Evolutionary conservation across 2,329 filamentous ascomycete genomes (phyloP), one percentile per base, ranked within the genome.

Genomic region (Hypoxylon sp.): DNA sequence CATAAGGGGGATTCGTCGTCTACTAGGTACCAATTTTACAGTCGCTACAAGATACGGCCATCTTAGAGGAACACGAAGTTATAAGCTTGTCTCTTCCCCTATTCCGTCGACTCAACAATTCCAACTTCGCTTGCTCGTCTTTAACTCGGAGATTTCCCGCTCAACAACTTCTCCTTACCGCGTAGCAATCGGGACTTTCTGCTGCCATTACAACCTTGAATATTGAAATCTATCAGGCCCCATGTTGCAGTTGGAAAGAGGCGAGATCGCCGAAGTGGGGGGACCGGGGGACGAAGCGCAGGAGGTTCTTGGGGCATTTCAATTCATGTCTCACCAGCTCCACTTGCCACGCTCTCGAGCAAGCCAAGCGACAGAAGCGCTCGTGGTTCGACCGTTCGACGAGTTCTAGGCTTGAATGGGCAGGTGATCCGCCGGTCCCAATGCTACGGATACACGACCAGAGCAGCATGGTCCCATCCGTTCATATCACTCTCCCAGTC

Each of bases 341-440:
- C 73, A 75, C 74, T 68, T 68, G 62, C 70, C 73, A 75, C 60
- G 72, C 73, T 72, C 65, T 63, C 59, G 71, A 58, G 54, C 32
- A 50, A 35, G 62, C 62, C 65, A 68, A 64, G 68, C 31, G 29
- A 56, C 46, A 50, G 53, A 31, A 57, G 42, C 52, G 61, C 51
- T 52, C 59, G 55, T 65, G 60, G 69, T 65, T 65, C 60, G 69
- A 65, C 57, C 24, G 27, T 63, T 65, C 35, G n/a, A 62, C 21
- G 42, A 58, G 62, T 65, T 68, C 73, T 72, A 74, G 63, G 60
- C 69, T 70, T 59, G 59, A 69, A 69, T 24, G n/a, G 58, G 71
- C 57, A 72, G 67, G 68, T 71, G 66, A 65, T 71, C 65, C 51
- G 17, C 42, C 64, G 51, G 75, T 75, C 74, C 75, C 75, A 73